Base-by-base conservation (phyloP, 2,329 filamentous ascomycete species). In the Xylaria sp. region DNA sequence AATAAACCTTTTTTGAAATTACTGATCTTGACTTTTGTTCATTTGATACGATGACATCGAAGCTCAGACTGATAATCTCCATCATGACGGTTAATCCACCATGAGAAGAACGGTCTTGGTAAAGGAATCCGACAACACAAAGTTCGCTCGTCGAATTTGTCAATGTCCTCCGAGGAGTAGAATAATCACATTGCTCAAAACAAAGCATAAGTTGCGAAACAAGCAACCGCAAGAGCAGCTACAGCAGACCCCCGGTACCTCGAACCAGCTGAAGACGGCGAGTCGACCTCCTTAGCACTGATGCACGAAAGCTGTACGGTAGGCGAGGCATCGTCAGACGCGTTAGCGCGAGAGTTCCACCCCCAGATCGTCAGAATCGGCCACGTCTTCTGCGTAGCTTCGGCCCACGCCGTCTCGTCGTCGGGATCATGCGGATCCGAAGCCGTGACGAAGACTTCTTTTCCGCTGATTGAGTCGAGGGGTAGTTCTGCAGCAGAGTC, bases 321-420 rank as follows among this genome's bases (percentile, higher is more conserved):
- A 15, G 75, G 75, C 48, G 54, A 33, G 15, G 70, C 49, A 52
- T 64, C 67, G 1, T 67, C 62, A 10, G 73, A 66, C 4, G 71
- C 73, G 10, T 73, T 70, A 12, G 76, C 75, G 31, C 75, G 74
- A 3, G 23, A 58, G 56, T 76, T 77, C 74, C 74, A 78, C 7
- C 76, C 75, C 76, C 76, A 78, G 33, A 76, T 71, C 18, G 72
- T 72, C 41, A 78, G 48, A 23, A 76, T 69, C 18, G 76, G 75
- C 75, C 74, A 77, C 8, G 55, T 65, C 48, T 72, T 70, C 51
- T 28, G 48, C 10, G 57, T 59, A 0, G 75, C 75, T 3, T 69
- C 68, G 41, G 64, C 48, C 62, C 63, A 71, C 7, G 67, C 70
- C 0, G 64, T 64, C 48, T 69, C 36, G 60, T 76, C 66, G 23